Evolutionary conservation across 176 grass and related monocot genomes (phyloP).

Genomic region (Rhipidocladum racemiflorum): DNA sequence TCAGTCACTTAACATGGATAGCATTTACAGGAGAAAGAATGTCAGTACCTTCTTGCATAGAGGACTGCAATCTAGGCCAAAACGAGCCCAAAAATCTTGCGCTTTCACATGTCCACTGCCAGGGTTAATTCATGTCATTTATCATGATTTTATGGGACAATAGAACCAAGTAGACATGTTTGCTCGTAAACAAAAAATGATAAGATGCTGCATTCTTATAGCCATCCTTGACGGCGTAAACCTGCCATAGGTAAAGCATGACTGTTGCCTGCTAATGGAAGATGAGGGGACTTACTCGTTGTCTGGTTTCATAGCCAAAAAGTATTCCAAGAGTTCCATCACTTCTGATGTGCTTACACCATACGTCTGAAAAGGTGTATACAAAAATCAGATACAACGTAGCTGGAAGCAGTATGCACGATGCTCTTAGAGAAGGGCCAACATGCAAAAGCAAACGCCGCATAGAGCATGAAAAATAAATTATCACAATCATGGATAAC

Average conservation of each 20-base stretch:
- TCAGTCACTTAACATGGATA: neutral
- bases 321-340: constrained; percentile 76
- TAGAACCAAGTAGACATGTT: neutral
- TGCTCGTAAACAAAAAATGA: neutral
- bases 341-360: constrained; percentile 80
- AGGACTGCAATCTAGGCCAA: constrained; percentile 67
- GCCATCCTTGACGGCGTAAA: neutral
- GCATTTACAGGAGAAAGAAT: neutral
- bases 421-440: neutral
- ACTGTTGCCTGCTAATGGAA: neutral
- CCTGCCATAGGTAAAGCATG: neutral
- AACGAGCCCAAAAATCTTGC: constrained; percentile 65
- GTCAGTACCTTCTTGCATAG: constrained; percentile 63
- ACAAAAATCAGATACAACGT: constrained; percentile 1
- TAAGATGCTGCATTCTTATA: neutral
- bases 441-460: neutral
- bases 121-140: constrained; percentile 29
- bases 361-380: constrained; percentile 47
- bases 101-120: constrained; percentile 69
- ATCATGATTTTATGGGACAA: neutral
- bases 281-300: constrained; percentile 44
- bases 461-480: neutral
- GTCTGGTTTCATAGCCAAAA: constrained; percentile 81
- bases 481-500: neutral
- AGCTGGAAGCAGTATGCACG: neutral